A percentile compares a stretch with the other conserved stretches of the same genome.
Evolutionary conservation across 164 flowering plant species (phyloP).

Genomic region (Macadamia tetraphylla): DNA sequence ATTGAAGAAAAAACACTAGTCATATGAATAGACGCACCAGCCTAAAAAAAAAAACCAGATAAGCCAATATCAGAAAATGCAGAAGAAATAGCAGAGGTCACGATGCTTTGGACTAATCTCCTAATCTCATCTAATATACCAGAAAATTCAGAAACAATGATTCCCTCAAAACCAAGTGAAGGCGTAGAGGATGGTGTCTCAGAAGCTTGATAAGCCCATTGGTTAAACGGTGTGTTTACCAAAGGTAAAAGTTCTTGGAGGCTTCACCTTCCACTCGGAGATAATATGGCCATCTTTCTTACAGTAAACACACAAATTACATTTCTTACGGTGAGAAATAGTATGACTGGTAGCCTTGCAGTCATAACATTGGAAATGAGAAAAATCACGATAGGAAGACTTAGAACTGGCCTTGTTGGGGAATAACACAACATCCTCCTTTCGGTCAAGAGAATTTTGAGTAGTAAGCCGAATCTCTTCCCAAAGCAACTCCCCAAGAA

Average conservation of each 20-base stretch:
- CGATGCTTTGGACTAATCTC: neutral
- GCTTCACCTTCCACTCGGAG: neutral
- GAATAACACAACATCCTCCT: neutral
- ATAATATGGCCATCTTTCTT: neutral
- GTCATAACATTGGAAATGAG: neutral
- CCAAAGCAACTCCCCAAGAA: neutral
- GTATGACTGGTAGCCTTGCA: neutral
- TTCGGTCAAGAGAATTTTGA: neutral
- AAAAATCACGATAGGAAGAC: neutral
- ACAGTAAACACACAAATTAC: too few species aligned
- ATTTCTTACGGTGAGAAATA: neutral
- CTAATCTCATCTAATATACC: neutral
- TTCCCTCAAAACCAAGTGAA: neutral
- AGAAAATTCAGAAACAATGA: neutral
- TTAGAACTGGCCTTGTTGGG: neutral
- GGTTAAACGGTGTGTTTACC: too few species aligned
- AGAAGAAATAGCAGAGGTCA: neutral
- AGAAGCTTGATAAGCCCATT: too few species aligned
- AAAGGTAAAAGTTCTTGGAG: neutral
- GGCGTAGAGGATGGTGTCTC: neutral
- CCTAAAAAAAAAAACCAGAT: neutral
- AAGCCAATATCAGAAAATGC: neutral
- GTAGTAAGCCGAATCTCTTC: neutral
- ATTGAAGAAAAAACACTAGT: neutral
- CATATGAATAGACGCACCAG: neutral